Percentiles rank a stretch among this genome's conserved stretches.
Conservation (phyloP, 2,329 filamentous ascomycete species). For the Calycina herbarum region DNA sequence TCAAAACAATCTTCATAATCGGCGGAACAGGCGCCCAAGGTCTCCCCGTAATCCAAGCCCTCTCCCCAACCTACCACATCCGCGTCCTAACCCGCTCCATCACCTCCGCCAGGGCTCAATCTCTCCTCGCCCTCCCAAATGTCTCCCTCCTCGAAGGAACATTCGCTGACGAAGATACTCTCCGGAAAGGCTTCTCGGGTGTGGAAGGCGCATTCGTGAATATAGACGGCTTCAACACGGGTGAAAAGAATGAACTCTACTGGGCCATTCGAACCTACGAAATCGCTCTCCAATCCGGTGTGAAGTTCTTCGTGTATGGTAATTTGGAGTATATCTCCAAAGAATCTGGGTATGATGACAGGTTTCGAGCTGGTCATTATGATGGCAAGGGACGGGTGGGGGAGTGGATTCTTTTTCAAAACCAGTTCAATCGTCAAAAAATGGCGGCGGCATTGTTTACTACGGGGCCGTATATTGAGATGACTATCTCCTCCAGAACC, state of each 20-base stretch:
- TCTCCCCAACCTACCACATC: conserved; percentile 45
- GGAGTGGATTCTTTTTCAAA: conserved; percentile 47
- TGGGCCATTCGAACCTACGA: conserved; percentile 47
- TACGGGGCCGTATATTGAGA: conserved; percentile 49
- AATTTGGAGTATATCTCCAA: conserved; percentile 52
- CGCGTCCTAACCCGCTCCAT: conserved; percentile 50
- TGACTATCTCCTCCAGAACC: conserved; percentile 41
- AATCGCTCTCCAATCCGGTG: conserved; percentile 44
- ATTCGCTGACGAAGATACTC: conserved; percentile 46
- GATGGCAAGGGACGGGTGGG: conserved; percentile 48
- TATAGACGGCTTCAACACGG: conserved; percentile 53
- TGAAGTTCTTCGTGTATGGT: conserved; percentile 48
- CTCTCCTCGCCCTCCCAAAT: conserved; percentile 45
- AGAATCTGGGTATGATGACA: conserved; percentile 47
- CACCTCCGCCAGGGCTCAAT: conserved; percentile 42
- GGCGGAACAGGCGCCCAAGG: conserved; percentile 55
- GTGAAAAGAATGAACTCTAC: conserved; percentile 53
- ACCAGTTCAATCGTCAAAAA: conserved; percentile 35
- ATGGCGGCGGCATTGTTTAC: conserved; percentile 44
- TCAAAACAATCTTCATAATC: conserved; percentile 42
- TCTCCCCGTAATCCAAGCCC: conserved; percentile 46
- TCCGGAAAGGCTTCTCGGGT: conserved; percentile 46
- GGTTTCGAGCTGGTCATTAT: conserved; percentile 50
- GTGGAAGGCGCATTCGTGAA: conserved; percentile 54
- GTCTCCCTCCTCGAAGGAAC: conserved; percentile 50